phyloP scores from a whole-genome alignment of 1,284 basidiomycete genomes.

The Cystobasidium sp. region DNA sequence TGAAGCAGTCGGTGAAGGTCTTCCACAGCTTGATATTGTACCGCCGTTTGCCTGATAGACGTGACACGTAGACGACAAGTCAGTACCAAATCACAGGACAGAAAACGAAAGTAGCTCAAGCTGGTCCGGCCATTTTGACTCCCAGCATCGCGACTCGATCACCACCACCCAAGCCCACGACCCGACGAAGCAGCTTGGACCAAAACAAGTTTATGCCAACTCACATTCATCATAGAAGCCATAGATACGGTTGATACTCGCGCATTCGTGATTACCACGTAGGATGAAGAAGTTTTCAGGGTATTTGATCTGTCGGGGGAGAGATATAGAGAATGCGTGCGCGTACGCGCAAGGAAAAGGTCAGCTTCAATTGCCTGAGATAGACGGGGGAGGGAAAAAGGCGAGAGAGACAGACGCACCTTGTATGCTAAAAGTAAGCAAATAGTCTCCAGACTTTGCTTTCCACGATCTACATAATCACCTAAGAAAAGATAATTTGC shows the following conservation, averaged over 20 bases:
- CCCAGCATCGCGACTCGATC: too few species aligned
- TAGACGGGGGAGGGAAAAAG: not conserved
- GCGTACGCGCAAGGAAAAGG: not conserved
- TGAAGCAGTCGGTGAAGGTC: conserved; percentile 96
- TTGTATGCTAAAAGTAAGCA: conserved; percentile 61
- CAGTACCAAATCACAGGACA: too few species aligned
- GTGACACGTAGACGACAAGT: too few species aligned
- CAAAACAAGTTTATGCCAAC: conserved; percentile 54
- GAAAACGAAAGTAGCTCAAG: too few species aligned
- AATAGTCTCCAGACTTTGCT: conserved; percentile 92
- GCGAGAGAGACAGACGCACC: conserved; percentile 11
- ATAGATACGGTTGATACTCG: conserved; percentile 93
- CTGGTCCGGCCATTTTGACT: too few species aligned
- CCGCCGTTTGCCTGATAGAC: conserved; percentile 79
- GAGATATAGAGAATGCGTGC: conserved; percentile 61
- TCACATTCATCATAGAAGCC: conserved; percentile 95
- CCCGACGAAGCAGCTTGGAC: not conserved
- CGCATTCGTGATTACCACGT: conserved; percentile 92
- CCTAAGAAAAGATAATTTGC: conserved; percentile 95
- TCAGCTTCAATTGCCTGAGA: too few species aligned
- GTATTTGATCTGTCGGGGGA: conserved; percentile 86
- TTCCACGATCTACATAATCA: conserved; percentile 93
- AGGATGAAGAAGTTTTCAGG: conserved; percentile 97
- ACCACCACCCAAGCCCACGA: not conserved
- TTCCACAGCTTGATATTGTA: conserved; percentile 99